phyloP scores from a whole-genome alignment of 2,329 filamentous ascomycete genomes.

The Coleophoma crateriformis region DNA sequence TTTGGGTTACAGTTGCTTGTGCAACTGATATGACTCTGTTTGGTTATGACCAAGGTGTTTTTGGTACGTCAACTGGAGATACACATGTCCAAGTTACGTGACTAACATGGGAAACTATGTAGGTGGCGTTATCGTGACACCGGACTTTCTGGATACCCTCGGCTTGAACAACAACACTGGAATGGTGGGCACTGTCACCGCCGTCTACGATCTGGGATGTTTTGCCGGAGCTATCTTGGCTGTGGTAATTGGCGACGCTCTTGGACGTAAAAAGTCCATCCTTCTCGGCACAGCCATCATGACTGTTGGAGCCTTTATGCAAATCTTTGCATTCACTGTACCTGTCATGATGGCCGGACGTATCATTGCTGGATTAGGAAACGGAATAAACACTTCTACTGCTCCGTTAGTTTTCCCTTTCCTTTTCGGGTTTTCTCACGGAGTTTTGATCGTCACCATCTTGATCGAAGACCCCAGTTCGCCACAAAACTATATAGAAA shows the following conservation, averaged over 20 bases:
- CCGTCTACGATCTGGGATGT: conserved; percentile 2
- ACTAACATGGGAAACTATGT: not conserved
- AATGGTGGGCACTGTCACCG: not conserved
- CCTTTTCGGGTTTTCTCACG: no score
- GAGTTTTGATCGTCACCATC: conserved; percentile 21
- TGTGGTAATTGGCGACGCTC: not conserved
- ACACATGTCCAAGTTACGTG: no score
- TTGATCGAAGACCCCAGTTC: conserved; percentile 24
- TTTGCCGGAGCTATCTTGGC: conserved; percentile 1
- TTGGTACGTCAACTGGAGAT: conserved; percentile 14
- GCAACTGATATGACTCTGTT: conserved; percentile 37
- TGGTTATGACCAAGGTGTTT: conserved; percentile 44
- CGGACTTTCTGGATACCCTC: conserved; percentile 35
- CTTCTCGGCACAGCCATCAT: not conserved
- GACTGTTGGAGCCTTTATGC: not conserved
- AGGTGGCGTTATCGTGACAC: conserved; percentile 39
- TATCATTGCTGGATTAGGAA: conserved; percentile 2
- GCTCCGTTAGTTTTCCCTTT: not conserved
- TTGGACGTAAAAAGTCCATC: not conserved
- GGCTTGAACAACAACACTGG: conserved; percentile 11
- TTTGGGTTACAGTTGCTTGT: conserved; percentile 46
- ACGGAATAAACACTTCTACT: conserved; percentile 1
- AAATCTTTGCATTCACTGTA: not conserved
- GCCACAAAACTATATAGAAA: no score
- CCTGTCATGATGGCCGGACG: conserved; percentile 2